Base-by-base conservation (phyloP, 139 green algal species). In the Picochlorum costavermella region DNA sequence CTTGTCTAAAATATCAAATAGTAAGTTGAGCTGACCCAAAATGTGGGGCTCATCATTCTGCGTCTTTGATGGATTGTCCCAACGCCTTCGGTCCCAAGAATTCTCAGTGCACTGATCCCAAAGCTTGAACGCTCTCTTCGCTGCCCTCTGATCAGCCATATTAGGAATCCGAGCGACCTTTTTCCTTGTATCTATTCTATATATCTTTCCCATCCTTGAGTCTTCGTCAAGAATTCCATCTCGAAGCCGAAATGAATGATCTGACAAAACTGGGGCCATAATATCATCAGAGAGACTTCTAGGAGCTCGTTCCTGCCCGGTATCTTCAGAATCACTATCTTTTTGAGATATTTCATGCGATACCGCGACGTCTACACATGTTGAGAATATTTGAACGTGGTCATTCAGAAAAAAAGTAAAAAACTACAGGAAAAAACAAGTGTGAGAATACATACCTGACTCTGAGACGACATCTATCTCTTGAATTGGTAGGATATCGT, bases 11-110 rank as follows among this genome's bases (percentile, higher is more conserved):
- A 66, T 31, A 20, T 66, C 60, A 45, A 59, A 55, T 12, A 66
- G 26, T 13, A 28, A 31, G 40, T 25, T 56, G 12, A 66, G n/a
- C 33, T 56, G 33, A 9, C 36, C 60, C 13, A 66, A 16, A 9
- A 40, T 13, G 25, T 66, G 25, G 51, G 60, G 60, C 13, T 45
- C 46, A 57, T 66, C 60, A 40, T 56, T 66, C 26, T 66, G 60
- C 5, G 25, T 43, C 33, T 66, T 66, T n/a, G 33, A 56, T 26
- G 36, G 60, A 23, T 53, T 51, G n/a, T 43, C 36, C 60, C 60
- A 66, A 13, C 60, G 14, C 13, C n/a, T 43, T 43, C 25, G 14
- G 44, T 66, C 60, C 60, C 60, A 66, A 14, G 60, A 16, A 57
- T 66, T 57, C 33, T 59, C 31, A n/a, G 48, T 40, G 14, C 28